Percentiles rank a stretch among this genome's conserved stretches.
Evolutionary conservation across 2,329 filamentous ascomycete genomes (phyloP).

Genomic region (Chalaropsis ovoidea): DNA sequence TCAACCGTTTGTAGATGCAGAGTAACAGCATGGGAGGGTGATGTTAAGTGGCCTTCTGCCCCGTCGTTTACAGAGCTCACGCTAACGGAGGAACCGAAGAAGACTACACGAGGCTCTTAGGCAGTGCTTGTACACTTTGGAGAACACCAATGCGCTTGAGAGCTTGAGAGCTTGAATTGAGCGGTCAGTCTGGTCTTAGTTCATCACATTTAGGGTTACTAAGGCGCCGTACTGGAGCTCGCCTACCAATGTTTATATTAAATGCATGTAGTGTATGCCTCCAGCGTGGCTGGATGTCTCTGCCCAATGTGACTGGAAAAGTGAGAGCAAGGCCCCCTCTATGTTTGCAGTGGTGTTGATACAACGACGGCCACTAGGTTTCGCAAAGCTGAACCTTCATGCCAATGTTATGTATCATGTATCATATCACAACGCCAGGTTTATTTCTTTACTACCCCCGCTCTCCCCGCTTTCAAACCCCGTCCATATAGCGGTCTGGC

Average conservation of each 20-base stretch:
- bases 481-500: neutral
- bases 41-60: neutral
- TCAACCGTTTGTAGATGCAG: no score
- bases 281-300: neutral
- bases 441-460: neutral
- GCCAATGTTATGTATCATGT: neutral
- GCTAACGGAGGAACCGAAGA: neutral
- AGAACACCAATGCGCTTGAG: neutral
- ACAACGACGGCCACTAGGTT: neutral
- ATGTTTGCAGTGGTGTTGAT: neutral
- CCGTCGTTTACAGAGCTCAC: neutral
- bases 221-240: neutral
- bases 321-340: neutral
- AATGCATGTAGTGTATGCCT: neutral
- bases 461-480: neutral
- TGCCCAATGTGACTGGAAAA: neutral
- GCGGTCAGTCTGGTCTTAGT: neutral
- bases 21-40: neutral
- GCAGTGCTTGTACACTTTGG: neutral
- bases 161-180: neutral
- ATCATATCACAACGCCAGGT: neutral
- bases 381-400: neutral
- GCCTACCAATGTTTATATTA: conserved; percentile 7
- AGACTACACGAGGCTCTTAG: neutral
- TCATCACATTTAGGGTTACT: conserved; percentile 4